Evolutionary conservation across 1,139 yeast species (phyloP).

Genomic region (Geotrichum carabidarum): DNA sequence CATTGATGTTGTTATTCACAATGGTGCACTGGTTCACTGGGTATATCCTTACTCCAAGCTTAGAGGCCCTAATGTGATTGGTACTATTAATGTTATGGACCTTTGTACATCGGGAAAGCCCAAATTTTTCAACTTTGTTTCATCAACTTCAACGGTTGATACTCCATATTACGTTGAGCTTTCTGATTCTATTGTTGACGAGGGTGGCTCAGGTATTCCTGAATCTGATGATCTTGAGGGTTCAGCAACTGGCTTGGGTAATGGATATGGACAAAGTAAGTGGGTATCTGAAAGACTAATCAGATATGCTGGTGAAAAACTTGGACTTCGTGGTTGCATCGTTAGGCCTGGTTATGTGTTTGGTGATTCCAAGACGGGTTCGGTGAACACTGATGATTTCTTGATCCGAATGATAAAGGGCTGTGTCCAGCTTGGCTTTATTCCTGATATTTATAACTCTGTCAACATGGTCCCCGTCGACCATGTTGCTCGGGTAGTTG

Average conservation of each 20-base stretch:
- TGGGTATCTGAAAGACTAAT: conserved; percentile 94
- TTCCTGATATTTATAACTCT: conserved; percentile 78
- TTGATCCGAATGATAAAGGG: conserved; percentile 91
- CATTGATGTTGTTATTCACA: conserved; percentile 83
- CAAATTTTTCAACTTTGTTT: conserved; percentile 82
- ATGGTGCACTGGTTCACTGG: conserved; percentile 99
- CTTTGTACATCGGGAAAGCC: conserved; percentile 75
- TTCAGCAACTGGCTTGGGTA: conserved; percentile 73
- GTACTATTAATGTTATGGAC: conserved; percentile 79
- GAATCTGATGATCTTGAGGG: conserved; percentile 82
- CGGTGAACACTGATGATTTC: conserved; percentile 95
- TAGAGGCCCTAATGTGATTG: conserved; percentile 88
- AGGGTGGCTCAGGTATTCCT: conserved; percentile 67
- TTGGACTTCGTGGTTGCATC: conserved; percentile 83
- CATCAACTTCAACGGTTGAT: conserved; percentile 91
- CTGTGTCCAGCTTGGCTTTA: conserved; percentile 75
- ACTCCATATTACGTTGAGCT: conserved; percentile 71
- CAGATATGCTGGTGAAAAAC: conserved; percentile 70
- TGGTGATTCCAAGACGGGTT: conserved; percentile 76
- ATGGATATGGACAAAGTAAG: conserved; percentile 94
- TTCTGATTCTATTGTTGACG: conserved; percentile 61
- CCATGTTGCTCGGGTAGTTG: conserved; percentile 89
- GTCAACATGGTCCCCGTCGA: conserved; percentile 98
- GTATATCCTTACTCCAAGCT: conserved; percentile 88
- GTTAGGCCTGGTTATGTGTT: conserved; percentile 95